Evolutionary conservation across 768 basidiomycete species (phyloP).

Genomic region (Goffeauzyma gilvescens): DNA sequence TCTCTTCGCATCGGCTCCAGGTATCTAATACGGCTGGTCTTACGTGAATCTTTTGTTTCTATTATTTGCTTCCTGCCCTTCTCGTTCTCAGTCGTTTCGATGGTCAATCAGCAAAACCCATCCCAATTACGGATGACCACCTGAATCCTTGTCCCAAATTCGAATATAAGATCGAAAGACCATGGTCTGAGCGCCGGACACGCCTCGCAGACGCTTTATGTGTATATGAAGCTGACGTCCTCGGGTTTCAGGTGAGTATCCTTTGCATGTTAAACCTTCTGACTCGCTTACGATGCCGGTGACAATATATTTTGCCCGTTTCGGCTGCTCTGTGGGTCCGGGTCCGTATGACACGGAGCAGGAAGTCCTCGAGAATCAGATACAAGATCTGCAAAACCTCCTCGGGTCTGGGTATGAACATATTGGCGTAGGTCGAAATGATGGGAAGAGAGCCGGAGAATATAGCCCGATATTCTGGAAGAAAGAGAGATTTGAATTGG

Average conservation of each 20-base stretch:
- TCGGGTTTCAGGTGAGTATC: slow-evolving; percentile 20
- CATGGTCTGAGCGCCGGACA: slow-evolving; percentile 20
- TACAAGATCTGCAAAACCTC: slow-evolving; percentile 40
- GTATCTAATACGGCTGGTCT: no score
- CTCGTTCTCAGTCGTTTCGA: slow-evolving; percentile 11
- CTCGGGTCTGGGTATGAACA: slow-evolving; percentile 42
- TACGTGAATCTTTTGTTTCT: no score
- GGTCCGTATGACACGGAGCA: no score
- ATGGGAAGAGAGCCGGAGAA: slow-evolving; percentile 42
- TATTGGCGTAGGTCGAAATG: slow-evolving; percentile 48
- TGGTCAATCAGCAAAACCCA: slow-evolving; percentile 4
- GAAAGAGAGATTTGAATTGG: slow-evolving; percentile 22
- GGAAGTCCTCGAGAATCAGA: slow-evolving; percentile 40
- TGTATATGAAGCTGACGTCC: slow-evolving; percentile 15
- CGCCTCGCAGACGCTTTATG: slow-evolving; percentile 17
- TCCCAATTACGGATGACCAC: slow-evolving; percentile 14
- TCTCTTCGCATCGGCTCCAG: slow-evolving; percentile 4
- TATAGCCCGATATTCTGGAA: slow-evolving; percentile 48
- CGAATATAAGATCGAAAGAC: slow-evolving; percentile 10
- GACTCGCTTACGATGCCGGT: not conserved
- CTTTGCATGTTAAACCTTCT: not conserved
- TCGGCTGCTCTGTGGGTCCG: no score
- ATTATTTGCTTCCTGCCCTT: not conserved
- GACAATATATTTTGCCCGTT: not conserved
- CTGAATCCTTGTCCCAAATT: slow-evolving; percentile 1